Conservation (phyloP, 1,139 yeast species). For the Schizosaccharomyces versatilis region DNA sequence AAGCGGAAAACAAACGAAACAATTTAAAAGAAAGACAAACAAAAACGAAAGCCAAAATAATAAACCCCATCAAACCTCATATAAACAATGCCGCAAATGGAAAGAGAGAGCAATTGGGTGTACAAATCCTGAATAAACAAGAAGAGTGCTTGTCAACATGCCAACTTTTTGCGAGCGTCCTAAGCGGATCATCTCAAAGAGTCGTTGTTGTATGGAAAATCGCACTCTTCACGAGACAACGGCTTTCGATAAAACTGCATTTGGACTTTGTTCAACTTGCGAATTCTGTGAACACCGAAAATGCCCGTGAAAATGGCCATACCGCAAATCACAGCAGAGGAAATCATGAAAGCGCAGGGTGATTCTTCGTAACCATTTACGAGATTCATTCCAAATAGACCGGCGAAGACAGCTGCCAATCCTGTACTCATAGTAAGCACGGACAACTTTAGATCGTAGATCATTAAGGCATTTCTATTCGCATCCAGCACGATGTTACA, state of each 20-base stretch:
- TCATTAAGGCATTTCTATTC: conserved; percentile 79
- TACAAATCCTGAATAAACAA: too few species aligned
- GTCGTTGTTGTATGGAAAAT: too few species aligned
- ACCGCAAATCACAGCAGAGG: not conserved
- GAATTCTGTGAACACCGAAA: not conserved
- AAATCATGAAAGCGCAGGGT: conserved; percentile 29
- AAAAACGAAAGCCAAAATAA: too few species aligned
- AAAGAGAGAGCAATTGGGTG: too few species aligned
- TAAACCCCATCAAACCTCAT: too few species aligned
- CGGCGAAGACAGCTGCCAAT: conserved; percentile 55
- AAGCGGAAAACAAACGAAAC: too few species aligned
- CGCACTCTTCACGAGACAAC: too few species aligned
- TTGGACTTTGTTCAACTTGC: not conserved
- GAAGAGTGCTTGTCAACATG: too few species aligned
- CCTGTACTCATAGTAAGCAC: conserved; percentile 70
- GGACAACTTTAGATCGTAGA: conserved; percentile 45
- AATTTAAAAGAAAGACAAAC: too few species aligned
- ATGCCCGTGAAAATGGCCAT: not conserved
- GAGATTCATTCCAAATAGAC: conserved; percentile 86
- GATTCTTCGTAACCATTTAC: conserved; percentile 75
- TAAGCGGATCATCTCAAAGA: too few species aligned
- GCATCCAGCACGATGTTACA: conserved; percentile 88
- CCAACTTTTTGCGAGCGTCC: too few species aligned
- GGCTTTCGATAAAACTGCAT: not conserved
- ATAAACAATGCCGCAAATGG: too few species aligned